Evolutionary conservation across 371 early-diverging fungal genomes (phyloP).

Genomic region (Blakeslea trispora): DNA sequence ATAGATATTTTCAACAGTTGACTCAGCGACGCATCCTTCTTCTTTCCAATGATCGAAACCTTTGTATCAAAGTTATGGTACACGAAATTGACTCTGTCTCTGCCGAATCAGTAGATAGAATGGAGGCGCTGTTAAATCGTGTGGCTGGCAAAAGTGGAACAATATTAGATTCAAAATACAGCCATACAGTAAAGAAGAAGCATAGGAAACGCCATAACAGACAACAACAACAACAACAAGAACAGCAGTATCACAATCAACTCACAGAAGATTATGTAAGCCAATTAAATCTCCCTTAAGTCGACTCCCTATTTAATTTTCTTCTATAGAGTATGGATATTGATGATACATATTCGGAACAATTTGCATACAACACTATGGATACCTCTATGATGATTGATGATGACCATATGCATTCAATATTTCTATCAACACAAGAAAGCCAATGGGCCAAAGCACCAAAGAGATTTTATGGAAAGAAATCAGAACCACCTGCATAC

Average conservation of each 20-base stretch:
- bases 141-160: neutral
- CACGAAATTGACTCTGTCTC: slow-evolving; percentile 39
- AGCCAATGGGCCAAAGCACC: slow-evolving; percentile 23
- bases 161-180: neutral
- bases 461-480: neutral
- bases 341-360: slow-evolving; percentile 6
- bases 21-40: slow-evolving; percentile 23
- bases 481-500: slow-evolving; percentile 1
- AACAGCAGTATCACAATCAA: neutral
- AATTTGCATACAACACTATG: neutral
- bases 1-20: slow-evolving; percentile 26
- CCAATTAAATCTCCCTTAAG: neutral
- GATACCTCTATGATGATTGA: slow-evolving; percentile 19
- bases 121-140: slow-evolving; percentile 20
- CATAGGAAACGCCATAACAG: too few relatives aligned
- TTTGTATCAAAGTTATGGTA: slow-evolving; percentile 49
- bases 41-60: slow-evolving; percentile 44
- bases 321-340: slow-evolving; percentile 21
- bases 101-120: slow-evolving; percentile 22
- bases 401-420: slow-evolving; percentile 5
- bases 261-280: slow-evolving; percentile 9
- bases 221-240: neutral
- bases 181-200: neutral
- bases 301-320: neutral
- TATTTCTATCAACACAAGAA: neutral